phyloP scores from a whole-genome alignment of 1,284 basidiomycete genomes.

The Tilletiaria anomala region DNA sequence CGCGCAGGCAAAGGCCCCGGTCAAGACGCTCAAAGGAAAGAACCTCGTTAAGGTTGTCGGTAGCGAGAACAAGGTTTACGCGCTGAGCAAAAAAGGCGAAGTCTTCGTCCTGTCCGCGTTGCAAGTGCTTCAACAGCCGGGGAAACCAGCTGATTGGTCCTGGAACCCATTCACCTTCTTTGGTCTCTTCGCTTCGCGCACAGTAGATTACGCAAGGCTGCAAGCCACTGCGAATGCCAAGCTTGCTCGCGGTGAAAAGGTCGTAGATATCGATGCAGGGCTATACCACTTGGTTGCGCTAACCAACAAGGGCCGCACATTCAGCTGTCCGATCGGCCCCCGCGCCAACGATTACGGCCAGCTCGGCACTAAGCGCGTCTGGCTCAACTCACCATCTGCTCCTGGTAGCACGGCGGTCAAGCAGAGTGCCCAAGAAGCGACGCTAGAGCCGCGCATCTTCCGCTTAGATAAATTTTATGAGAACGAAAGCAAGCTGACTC shows the following conservation, averaged over 20 bases:
- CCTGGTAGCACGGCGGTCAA: slow-evolving; percentile 22
- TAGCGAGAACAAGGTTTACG: slow-evolving; percentile 29
- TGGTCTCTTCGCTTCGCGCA: slow-evolving; percentile 12
- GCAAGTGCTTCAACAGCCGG: slow-evolving; percentile 13
- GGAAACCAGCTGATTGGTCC: too few relatives aligned
- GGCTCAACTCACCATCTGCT: slow-evolving; percentile 47
- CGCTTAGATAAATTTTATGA: slow-evolving; percentile 4
- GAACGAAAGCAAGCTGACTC: background rate
- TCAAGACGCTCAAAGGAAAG: slow-evolving; percentile 29
- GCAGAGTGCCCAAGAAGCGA: too few relatives aligned
- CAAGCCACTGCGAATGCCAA: slow-evolving; percentile 9
- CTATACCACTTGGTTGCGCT: slow-evolving; percentile 69
- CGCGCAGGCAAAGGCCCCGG: slow-evolving; percentile 10
- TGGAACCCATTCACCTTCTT: slow-evolving; percentile 20
- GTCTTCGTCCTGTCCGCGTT: slow-evolving; percentile 29
- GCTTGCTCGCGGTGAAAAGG: slow-evolving; percentile 15
- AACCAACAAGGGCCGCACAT: slow-evolving; percentile 65
- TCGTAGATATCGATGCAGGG: slow-evolving; percentile 43
- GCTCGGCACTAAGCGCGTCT: slow-evolving; percentile 47
- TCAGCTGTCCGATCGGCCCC: slow-evolving; percentile 60
- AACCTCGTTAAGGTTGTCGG: slow-evolving; percentile 32
- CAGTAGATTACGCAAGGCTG: too few relatives aligned
- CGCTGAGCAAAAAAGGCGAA: slow-evolving; percentile 27
- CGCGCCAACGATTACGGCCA: slow-evolving; percentile 73
- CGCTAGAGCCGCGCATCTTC: slow-evolving; percentile 21